These are phyloP conservation scores for Colletotrichum endophyticum DNA, from an alignment of 2,329 filamentous ascomycete species.

Conservation along the genomic window DNA sequence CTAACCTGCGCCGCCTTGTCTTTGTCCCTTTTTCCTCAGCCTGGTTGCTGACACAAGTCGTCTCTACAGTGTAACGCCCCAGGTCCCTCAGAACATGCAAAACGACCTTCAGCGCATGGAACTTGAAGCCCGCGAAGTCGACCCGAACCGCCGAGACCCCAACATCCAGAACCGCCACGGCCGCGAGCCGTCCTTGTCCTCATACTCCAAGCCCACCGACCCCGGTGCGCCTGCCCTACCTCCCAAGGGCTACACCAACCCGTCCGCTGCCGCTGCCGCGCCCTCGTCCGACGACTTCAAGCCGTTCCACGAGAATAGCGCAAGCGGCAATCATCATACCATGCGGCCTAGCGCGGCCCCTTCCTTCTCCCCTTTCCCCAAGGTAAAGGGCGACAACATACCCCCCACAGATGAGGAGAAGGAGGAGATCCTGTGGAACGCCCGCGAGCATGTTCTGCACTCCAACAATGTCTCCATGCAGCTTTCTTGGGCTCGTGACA, in stretches of 20 bases:
- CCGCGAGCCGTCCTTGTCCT: constrained; percentile 50
- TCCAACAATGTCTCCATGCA: constrained; percentile 97
- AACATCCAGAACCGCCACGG: constrained; percentile 36
- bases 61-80: constrained; percentile 80
- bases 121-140: constrained; percentile 70
- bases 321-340: constrained; percentile 20
- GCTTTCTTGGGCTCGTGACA: constrained; percentile 94
- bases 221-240: constrained; percentile 3
- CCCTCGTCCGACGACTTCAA: constrained; percentile 34
- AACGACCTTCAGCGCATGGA: constrained; percentile 92
- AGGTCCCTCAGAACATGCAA: constrained; percentile 97
- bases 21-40: constrained; percentile 5
- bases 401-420: constrained; percentile 94
- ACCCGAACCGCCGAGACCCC: constrained; percentile 36
- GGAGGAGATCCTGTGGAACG: constrained; percentile 86
- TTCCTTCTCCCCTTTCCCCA: constrained; percentile 91
- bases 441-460: constrained; percentile 82
- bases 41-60: constrained; percentile 40
- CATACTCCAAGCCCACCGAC: constrained; percentile 33
- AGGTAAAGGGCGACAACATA: constrained; percentile 84
- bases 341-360: constrained; percentile 63
- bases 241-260: constrained; percentile 29
- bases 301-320: constrained; percentile 46
- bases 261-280: constrained; percentile 37
- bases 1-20: neutral